Base-by-base conservation (phyloP, 2,329 filamentous ascomycete species). In the Colletotrichum brevisporum region DNA sequence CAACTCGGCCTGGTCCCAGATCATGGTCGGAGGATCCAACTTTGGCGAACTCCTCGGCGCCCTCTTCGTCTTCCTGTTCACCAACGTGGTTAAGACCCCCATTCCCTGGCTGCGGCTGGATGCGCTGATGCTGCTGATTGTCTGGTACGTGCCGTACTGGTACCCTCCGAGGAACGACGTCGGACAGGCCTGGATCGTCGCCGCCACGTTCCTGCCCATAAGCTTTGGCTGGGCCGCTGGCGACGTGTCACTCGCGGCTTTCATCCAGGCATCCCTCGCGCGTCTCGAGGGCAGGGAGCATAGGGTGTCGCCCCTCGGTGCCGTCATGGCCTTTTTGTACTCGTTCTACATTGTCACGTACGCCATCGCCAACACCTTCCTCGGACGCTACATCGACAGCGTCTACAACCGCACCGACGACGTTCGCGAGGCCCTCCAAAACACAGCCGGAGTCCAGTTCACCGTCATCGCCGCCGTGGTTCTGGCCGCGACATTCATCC, bases 241-340 rank as follows among this genome's bases (percentile, higher is more conserved):
- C 15, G 84, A 86, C 62, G 83, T 86, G 15, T 85, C 83, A 4
- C 80, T 86, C 0, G 82, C 82, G 1, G 84, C 84, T 2, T 86
- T 85, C 73, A 84, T 86, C 56, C 84, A 86, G 73, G 83, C 84
- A 4, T 82, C 82, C 6, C 78, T 86, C n/a, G 78, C 82, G 1
- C 78, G 83, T 26, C 76, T 83, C 27, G 84, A 86, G 71, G 77
- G 77, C 10, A 76, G 82, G 51, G 79, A 81, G 45, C 78, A 80
- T 53, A 81, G 84, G 50, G 83, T 86, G 2, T 85, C 83, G 2
- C 81, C 84, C 0, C 76, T 86, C 2, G 84, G 83, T 18, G 83
- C 84, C 1, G 83, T 86, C 48, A 86, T 86, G 84, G 82, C 83
- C 0, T 85, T 85, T 71, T 76, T 86, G 5, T 86, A 86, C 74